Percentiles rank a stretch among this genome's conserved stretches.
These are phyloP conservation scores for Ophiorrhiza pumila DNA, from an alignment of 257 asterid genomes.

Conservation along the genomic window DNA sequence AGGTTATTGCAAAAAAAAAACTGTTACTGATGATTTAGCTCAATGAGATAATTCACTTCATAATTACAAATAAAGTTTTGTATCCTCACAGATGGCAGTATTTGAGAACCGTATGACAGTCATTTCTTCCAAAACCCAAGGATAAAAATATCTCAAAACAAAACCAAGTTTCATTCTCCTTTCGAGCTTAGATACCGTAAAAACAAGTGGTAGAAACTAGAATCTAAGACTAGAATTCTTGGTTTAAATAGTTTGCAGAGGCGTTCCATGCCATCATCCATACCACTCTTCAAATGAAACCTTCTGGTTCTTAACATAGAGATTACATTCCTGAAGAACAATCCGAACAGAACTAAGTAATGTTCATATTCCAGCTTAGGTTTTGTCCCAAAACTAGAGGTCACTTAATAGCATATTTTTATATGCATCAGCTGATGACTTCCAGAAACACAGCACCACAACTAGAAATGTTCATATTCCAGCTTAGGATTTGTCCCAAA, in stretches of 20 bases:
- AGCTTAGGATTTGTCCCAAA: neutral
- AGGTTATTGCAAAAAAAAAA: neutral
- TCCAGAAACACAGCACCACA: neutral
- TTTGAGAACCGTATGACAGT: neutral
- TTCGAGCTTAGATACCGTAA: too few relatives aligned
- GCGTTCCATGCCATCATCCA: neutral
- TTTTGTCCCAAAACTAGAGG: neutral
- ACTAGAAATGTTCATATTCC: neutral
- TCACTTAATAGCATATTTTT: neutral
- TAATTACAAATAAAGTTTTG: too few relatives aligned
- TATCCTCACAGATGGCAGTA: too few relatives aligned
- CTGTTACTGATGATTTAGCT: neutral
- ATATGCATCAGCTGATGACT: neutral
- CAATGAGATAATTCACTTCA: too few relatives aligned
- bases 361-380: neutral
- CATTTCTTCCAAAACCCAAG: neutral
- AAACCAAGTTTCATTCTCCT: neutral
- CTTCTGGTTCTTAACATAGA: neutral
- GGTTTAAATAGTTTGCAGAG: too few relatives aligned
- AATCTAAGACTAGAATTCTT: neutral
- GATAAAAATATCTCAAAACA: neutral
- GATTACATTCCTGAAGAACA: neutral
- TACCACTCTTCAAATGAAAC: too few relatives aligned
- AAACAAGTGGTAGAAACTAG: neutral
- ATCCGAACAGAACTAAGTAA: neutral